phyloP scores from a whole-genome alignment of 2,329 filamentous ascomycete genomes.

The Fusarium sp. region DNA sequence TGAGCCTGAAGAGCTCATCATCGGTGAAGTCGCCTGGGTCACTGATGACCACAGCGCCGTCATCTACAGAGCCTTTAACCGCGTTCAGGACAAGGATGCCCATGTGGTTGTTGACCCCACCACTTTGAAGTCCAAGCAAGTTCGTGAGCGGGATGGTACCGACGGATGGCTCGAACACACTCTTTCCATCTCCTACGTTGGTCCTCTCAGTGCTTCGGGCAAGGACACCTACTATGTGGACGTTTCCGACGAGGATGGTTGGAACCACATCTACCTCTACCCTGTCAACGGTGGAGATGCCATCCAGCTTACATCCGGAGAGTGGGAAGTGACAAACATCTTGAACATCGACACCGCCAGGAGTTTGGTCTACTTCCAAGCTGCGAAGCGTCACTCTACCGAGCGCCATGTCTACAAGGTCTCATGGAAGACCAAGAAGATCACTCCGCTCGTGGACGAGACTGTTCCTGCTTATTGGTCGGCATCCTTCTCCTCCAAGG shows the following conservation, averaged over 20 bases:
- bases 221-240: constrained; percentile 71
- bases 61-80: constrained; percentile 75
- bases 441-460: constrained; percentile 72
- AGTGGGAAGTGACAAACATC: constrained; percentile 74
- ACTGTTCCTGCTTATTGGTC: constrained; percentile 68
- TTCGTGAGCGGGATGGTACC: constrained; percentile 68
- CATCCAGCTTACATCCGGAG: constrained; percentile 70
- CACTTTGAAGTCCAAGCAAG: constrained; percentile 57
- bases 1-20: constrained; percentile 69
- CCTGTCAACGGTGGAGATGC: constrained; percentile 66
- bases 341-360: constrained; percentile 69
- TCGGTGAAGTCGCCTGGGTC: constrained; percentile 77
- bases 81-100: constrained; percentile 74
- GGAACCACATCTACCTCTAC: constrained; percentile 77
- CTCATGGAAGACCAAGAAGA: constrained; percentile 65
- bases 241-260: constrained; percentile 74
- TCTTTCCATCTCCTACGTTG: constrained; percentile 67
- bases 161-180: constrained; percentile 74
- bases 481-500: constrained; percentile 73
- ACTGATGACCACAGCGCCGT: constrained; percentile 71
- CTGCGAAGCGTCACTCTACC: constrained; percentile 73
- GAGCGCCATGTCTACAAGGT: constrained; percentile 77
- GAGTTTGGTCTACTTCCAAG: constrained; percentile 72
- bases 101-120: constrained; percentile 69
- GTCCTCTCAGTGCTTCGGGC: constrained; percentile 52